Evolutionary conservation across 345 rosid species (phyloP).

Genomic region (Dipteronia sinensis): DNA sequence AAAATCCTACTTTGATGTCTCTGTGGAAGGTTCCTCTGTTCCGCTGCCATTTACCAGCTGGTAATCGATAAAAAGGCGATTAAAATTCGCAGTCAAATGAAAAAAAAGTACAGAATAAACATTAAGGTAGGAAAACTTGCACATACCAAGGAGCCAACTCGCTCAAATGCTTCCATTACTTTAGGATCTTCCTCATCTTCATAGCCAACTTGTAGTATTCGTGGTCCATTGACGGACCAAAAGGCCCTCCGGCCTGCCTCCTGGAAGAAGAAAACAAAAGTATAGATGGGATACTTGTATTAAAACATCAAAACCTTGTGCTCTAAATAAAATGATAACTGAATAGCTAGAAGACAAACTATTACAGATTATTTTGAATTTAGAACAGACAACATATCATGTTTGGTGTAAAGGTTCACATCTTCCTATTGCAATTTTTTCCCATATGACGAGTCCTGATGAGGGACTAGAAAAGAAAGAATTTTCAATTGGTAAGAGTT

Average conservation of each 20-base stretch:
- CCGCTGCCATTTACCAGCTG: constrained; percentile 63
- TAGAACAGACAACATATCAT: neutral
- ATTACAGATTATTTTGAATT: neutral
- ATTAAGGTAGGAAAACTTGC: neutral
- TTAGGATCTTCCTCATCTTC: constrained; percentile 84
- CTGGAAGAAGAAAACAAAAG: constrained; percentile 36
- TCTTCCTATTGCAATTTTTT: neutral
- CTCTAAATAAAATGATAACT: neutral
- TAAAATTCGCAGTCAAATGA: neutral
- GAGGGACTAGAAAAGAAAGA: neutral
- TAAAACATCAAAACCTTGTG: neutral
- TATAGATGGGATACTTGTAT: neutral
- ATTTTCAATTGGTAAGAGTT: neutral
- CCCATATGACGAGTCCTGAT: neutral
- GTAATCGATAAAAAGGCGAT: constrained; percentile 5
- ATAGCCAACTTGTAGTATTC: constrained; percentile 82
- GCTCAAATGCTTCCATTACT: constrained; percentile 93
- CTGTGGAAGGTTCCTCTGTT: constrained; percentile 40
- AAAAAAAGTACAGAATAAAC: neutral
- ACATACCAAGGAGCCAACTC: constrained; percentile 77
- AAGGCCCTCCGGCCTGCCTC: constrained; percentile 84
- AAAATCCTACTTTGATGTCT: constrained; percentile 35
- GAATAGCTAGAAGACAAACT: neutral
- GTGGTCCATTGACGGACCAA: constrained; percentile 87
- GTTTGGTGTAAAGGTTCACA: neutral